These are phyloP conservation scores for Chlorella sp. DNA, from an alignment of 139 green algal genomes.

Conservation along the genomic window DNA sequence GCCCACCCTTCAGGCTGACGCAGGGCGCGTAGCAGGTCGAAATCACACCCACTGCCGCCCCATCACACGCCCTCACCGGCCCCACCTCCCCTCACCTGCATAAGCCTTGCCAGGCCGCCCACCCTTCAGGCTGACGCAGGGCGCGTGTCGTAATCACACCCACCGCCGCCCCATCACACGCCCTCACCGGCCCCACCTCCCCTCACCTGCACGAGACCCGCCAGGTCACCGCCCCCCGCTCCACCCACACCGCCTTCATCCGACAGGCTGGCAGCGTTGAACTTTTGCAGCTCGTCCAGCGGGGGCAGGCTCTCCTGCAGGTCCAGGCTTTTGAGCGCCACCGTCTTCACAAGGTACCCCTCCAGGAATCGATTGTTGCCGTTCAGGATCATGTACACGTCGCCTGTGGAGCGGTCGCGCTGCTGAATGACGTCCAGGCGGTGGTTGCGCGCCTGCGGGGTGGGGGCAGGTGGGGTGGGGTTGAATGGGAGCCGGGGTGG, in stretches of 20 bases:
- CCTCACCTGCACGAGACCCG: conserved; percentile 40
- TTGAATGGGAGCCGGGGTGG: neutral
- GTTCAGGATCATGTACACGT: conserved; percentile 45
- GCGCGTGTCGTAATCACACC: too few species aligned
- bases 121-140: too few species aligned
- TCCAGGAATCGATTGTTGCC: conserved; percentile 74
- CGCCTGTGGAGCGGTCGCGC: conserved; percentile 37
- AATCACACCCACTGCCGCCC: too few species aligned
- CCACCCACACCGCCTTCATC: neutral
- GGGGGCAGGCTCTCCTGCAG: conserved; percentile 73
- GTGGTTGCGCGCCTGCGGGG: neutral
- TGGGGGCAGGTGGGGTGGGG: neutral
- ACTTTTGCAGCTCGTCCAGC: conserved; percentile 92
- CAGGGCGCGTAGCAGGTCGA: too few species aligned
- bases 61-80: too few species aligned
- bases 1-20: too few species aligned
- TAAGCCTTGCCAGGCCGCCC: too few species aligned
- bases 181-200: conserved; percentile 1
- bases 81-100: too few species aligned
- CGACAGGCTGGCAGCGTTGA: conserved; percentile 63
- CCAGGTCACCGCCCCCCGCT: conserved; percentile 21
- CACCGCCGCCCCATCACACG: too few species aligned
- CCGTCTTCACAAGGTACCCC: conserved; percentile 83
- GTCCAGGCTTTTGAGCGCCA: conserved; percentile 76
- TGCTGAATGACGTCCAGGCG: conserved; percentile 35